Conservation (phyloP, 2,329 filamentous ascomycete species). For the Xylariaceae sp. region DNA sequence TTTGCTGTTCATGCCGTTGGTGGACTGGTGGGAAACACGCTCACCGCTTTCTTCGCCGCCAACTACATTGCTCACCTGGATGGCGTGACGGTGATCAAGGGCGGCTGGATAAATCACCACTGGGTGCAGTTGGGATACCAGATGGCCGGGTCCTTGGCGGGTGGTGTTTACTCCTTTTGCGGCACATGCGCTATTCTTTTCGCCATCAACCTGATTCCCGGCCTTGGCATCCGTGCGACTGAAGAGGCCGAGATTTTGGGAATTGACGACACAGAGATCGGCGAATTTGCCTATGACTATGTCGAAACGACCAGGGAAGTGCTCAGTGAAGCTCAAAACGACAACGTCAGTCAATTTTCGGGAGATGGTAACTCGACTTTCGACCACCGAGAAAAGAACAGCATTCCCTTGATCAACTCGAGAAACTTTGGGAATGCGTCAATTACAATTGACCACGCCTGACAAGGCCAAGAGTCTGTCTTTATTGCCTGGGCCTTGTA, state of each 20-base stretch:
- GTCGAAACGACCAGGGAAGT: slow-evolving; percentile 62
- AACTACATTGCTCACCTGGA: slow-evolving; percentile 81
- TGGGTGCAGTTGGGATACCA: slow-evolving; percentile 82
- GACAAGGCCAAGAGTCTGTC: slow-evolving; percentile 5
- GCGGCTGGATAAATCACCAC: slow-evolving; percentile 78
- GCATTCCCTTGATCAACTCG: slow-evolving; percentile 43
- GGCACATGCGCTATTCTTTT: slow-evolving; percentile 75
- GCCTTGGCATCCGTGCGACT: slow-evolving; percentile 64
- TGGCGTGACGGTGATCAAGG: slow-evolving; percentile 58
- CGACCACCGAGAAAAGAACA: slow-evolving; percentile 44
- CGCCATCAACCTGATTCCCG: slow-evolving; percentile 71
- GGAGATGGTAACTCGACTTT: slow-evolving; percentile 35
- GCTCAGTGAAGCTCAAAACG: slow-evolving; percentile 42
- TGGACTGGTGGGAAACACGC: slow-evolving; percentile 71
- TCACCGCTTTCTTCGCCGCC: slow-evolving; percentile 77
- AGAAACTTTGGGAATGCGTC: slow-evolving; percentile 37
- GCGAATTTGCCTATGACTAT: slow-evolving; percentile 94
- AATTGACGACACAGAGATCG: slow-evolving; percentile 85
- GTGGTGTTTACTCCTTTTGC: slow-evolving; percentile 71
- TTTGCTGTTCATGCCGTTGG: slow-evolving; percentile 78
- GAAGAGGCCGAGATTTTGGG: slow-evolving; percentile 78
- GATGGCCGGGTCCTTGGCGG: slow-evolving; percentile 71
- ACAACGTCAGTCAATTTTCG: slow-evolving; percentile 41
- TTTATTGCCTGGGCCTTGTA: not conserved
- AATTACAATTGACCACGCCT: slow-evolving; percentile 28